phyloP scores from a whole-genome alignment of 176 grass and related monocot genomes.

The Rhynchospora breviuscula region DNA sequence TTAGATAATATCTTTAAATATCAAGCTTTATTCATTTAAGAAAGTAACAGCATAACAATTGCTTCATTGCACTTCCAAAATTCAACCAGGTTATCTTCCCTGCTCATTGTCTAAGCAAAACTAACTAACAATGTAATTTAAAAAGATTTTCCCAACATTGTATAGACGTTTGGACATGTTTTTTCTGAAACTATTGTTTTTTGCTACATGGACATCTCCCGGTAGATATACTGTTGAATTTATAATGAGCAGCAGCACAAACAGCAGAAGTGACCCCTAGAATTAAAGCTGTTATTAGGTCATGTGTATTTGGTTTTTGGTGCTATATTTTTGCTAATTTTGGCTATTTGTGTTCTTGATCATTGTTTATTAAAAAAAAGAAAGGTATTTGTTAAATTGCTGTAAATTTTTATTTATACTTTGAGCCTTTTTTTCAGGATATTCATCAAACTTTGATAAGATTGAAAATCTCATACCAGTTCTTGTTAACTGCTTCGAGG shows the following conservation, averaged over 20 bases:
- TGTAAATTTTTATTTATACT: background rate
- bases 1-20: too few species aligned
- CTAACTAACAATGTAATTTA: background rate
- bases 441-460: constrained; percentile 33
- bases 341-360: background rate
- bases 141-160: background rate
- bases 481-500: constrained; percentile 49
- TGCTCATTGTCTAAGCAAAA: background rate
- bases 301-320: background rate
- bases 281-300: background rate
- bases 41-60: background rate
- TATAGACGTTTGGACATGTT: background rate
- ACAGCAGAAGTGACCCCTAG: background rate
- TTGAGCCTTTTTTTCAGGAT: constrained; percentile 15
- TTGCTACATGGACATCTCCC: background rate
- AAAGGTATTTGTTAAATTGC: background rate
- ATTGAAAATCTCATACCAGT: constrained; percentile 55
- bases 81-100: background rate
- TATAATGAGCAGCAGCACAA: background rate
- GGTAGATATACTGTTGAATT: background rate
- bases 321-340: background rate
- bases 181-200: background rate
- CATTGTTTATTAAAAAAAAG: background rate
- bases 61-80: background rate
- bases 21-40: background rate